Evolutionary conservation across 331 rosid species (phyloP).

Genomic region (Spiraea crenata): DNA sequence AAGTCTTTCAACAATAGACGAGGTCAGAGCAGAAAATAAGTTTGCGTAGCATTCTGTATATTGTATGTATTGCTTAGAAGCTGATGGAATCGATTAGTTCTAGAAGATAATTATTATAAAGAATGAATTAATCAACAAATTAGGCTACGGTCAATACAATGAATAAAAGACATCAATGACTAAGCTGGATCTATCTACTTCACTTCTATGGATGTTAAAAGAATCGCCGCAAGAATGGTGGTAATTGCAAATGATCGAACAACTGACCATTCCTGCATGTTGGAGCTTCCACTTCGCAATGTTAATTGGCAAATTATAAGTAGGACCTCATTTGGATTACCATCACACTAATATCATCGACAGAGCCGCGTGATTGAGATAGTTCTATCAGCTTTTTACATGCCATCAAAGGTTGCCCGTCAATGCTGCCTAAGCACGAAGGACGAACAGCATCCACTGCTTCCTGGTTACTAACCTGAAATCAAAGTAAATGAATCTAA

Average conservation of each 20-base stretch:
- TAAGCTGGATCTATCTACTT: background rate
- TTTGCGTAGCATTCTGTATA: background rate
- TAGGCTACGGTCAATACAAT: background rate
- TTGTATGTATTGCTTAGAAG: too few species aligned
- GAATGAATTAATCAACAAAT: constrained; percentile 27
- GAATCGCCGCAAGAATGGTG: background rate
- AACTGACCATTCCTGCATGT: too few species aligned
- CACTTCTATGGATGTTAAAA: background rate
- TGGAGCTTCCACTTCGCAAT: background rate
- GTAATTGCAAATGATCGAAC: too few species aligned
- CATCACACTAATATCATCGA: constrained; percentile 82
- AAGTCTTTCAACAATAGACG: background rate
- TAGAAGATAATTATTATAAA: background rate
- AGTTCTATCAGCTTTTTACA: constrained; percentile 79
- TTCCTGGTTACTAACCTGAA: constrained; percentile 83
- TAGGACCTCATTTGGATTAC: constrained; percentile 54
- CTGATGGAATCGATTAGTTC: background rate
- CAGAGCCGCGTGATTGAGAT: constrained; percentile 69
- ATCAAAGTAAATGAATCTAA: constrained; percentile 17
- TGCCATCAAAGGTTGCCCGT: constrained; percentile 53
- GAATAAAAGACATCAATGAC: constrained; percentile 25
- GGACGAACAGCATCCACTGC: constrained; percentile 79
- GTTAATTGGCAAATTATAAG: constrained; percentile 19
- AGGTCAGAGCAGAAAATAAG: background rate
- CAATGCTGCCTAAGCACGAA: constrained; percentile 42